Evolutionary conservation across 1,139 yeast species (phyloP), one percentile per base, ranked within the genome.

Genomic region (Zygoascus meyerae): DNA sequence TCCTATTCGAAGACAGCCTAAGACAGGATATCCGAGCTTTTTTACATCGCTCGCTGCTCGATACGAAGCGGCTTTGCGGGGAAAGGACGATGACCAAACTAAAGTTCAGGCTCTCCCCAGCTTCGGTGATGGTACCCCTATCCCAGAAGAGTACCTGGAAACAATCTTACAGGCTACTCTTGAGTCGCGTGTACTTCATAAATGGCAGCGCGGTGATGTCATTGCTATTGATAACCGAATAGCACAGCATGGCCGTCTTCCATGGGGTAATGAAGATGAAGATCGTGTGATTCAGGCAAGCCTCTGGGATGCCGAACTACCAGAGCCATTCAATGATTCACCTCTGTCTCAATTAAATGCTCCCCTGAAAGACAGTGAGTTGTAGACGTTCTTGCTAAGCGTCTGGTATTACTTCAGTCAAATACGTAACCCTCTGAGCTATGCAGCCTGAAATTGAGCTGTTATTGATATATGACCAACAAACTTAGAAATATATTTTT

Each of bases 81-180:
- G 33, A 12, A 40, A 33, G 14, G 44, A 37, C 11, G 44, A 44
- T 11, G 48, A 36, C 16, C 39, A 51, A 21, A 42, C 45, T 7
- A 40, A 45, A 21, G 46, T 49, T 16, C 48, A 49, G 34, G 33
- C 40, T 8, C 36, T 49, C 7, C 50, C 50, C 9, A 44, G 40
- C 15, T 49, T 48, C 26, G 52, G 52, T 8, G 52, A 49, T 45
- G 52, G 52, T 9, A 42, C 49, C 14, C 37, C 45, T 35, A 48
- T 49, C 18, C 52, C 52, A 1, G 49, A 42, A 28, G 47, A 49
- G 14, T 44, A 49, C 28, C 31, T 49, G 44, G 43, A 40, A 15
- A 28, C 38, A 11, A 42, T 49, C 9, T 26, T 42, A 29, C 46
- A 49, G 4, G 47, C 38, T 18, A 49, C 51, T n/a, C 18, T 40